Conservation (phyloP, 139 green algal genomes). For the Chlorella ohadii region DNA sequence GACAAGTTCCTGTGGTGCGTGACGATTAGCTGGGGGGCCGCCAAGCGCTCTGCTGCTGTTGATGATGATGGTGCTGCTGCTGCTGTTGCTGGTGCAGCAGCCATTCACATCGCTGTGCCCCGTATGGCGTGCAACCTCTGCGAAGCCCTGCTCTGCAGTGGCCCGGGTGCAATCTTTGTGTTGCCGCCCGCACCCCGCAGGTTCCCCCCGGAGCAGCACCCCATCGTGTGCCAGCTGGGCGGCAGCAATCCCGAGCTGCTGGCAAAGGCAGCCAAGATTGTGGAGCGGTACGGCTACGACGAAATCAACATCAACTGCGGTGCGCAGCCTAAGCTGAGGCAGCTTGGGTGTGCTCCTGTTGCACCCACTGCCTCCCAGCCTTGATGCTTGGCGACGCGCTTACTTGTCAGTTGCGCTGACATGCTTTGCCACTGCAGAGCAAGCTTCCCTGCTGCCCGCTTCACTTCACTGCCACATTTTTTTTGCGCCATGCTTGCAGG, state of each 20-base stretch:
- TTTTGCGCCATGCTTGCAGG: too few species aligned
- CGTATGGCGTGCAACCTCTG: too few species aligned
- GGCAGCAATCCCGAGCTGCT: slow-evolving; percentile 82
- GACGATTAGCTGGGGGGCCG: too few species aligned
- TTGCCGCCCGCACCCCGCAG: too few species aligned
- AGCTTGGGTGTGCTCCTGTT: not conserved
- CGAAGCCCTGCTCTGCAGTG: too few species aligned
- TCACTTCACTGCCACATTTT: too few species aligned
- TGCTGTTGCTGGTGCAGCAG: too few species aligned
- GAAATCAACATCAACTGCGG: slow-evolving; percentile 98
- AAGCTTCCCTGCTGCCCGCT: too few species aligned
- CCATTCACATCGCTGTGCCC: too few species aligned
- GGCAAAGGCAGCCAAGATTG: slow-evolving; percentile 65
- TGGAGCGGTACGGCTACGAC: slow-evolving; percentile 83
- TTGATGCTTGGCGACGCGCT: not conserved
- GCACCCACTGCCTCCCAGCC: not conserved
- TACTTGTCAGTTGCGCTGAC: not conserved
- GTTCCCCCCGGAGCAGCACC: slow-evolving; percentile 91
- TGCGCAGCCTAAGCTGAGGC: not conserved
- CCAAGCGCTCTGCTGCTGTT: too few species aligned
- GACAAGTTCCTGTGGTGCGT: slow-evolving; percentile 69
- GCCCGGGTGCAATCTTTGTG: too few species aligned
- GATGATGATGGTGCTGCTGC: too few species aligned
- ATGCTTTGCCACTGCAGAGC: not conserved
- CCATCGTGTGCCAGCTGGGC: slow-evolving; percentile 92